Percentiles rank a stretch among this genome's conserved stretches.
Evolutionary conservation across 1,284 basidiomycete genomes (phyloP).

Genomic region (Cutaneotrichosporon arboriforme): DNA sequence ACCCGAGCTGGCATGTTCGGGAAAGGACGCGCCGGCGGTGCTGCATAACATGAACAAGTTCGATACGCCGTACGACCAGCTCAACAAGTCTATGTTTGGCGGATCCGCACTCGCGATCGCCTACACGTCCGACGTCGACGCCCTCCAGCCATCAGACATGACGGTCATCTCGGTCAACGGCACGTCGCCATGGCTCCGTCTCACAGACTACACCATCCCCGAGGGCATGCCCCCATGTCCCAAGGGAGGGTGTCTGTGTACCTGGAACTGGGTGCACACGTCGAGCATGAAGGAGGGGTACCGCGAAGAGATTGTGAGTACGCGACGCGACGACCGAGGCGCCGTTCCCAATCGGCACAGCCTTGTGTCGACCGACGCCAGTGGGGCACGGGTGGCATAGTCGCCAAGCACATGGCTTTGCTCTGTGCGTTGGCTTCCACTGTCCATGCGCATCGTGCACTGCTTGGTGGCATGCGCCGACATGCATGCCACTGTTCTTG

Average conservation of each 20-base stretch:
- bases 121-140: constrained; percentile 8
- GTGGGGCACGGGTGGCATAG: no score
- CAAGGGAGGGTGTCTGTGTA: constrained; percentile 59
- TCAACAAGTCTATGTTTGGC: constrained; percentile 7
- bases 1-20: neutral
- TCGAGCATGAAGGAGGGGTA: constrained; percentile 12
- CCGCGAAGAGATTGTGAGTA: constrained; percentile 15
- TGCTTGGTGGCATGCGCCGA: no score
- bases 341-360: no score
- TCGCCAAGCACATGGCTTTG: no score
- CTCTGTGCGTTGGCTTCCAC: no score
- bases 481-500: no score
- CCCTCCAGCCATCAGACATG: constrained; percentile 60
- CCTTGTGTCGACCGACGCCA: no score
- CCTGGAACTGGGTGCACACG: constrained; percentile 51
- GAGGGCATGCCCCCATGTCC: constrained; percentile 62
- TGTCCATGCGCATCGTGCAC: no score
- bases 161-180: constrained; percentile 66
- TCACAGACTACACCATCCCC: constrained; percentile 8
- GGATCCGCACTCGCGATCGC: constrained; percentile 16
- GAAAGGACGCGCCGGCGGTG: neutral
- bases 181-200: constrained; percentile 27
- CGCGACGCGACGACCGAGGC: no score
- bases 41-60: constrained; percentile 7
- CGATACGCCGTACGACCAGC: constrained; percentile 4